Conservation (phyloP, 1,284 basidiomycete genomes). For the Tylopilus orsonianus region DNA sequence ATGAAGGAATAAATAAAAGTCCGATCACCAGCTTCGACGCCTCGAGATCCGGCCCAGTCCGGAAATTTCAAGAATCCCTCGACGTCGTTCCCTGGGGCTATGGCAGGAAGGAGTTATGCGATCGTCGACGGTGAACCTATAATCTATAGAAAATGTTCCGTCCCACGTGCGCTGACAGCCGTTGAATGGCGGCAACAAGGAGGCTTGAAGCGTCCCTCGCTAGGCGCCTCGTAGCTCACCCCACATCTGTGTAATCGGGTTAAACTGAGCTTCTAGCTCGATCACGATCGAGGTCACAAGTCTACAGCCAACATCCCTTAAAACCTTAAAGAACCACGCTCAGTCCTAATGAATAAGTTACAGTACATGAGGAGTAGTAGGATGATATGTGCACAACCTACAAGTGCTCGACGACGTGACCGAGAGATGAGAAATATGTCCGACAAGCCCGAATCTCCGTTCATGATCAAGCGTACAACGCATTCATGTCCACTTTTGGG, state of each 20-base stretch:
- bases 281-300: slow-evolving; percentile 24
- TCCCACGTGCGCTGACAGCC: background rate
- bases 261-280: slow-evolving; percentile 16
- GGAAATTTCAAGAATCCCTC: slow-evolving; percentile 23
- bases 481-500: slow-evolving; percentile 23
- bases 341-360: background rate
- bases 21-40: slow-evolving; percentile 28
- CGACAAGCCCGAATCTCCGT: background rate
- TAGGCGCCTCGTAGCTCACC: background rate
- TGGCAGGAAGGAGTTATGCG: slow-evolving; percentile 3
- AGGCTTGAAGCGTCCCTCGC: background rate
- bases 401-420: background rate
- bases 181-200: background rate
- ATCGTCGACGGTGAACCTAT: slow-evolving; percentile 2
- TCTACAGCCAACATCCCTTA: background rate
- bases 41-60: slow-evolving; percentile 20
- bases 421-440: too few species aligned
- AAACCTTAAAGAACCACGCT: background rate
- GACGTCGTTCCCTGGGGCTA: background rate
- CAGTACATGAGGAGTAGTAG: background rate
- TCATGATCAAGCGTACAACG: slow-evolving; percentile 21
- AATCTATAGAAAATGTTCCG: background rate
- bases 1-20: slow-evolving; percentile 4
- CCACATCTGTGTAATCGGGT: slow-evolving; percentile 6
- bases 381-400: background rate